phyloP scores from a whole-genome alignment of 805 yeast species.

The Ogataea minuta region DNA sequence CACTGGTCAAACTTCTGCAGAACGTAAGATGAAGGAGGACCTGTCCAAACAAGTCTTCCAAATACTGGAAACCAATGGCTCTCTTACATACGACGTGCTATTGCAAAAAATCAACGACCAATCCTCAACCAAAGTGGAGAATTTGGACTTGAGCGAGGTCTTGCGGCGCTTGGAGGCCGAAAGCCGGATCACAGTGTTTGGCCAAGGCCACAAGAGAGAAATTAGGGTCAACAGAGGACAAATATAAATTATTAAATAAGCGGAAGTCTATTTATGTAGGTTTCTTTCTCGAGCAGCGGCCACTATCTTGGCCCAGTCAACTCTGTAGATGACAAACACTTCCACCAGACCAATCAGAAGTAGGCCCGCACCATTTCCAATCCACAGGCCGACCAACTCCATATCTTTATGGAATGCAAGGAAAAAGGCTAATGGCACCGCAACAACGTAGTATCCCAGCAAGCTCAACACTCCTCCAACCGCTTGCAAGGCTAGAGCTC shows the following conservation, averaged over 20 bases:
- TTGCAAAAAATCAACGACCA: slow-evolving; percentile 64
- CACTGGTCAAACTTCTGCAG: slow-evolving; percentile 90
- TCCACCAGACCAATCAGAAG: slow-evolving; percentile 51
- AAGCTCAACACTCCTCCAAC: slow-evolving; percentile 71
- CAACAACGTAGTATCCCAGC: slow-evolving; percentile 67
- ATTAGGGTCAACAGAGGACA: slow-evolving; percentile 34
- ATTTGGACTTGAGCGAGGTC: slow-evolving; percentile 65
- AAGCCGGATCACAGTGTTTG: slow-evolving; percentile 63
- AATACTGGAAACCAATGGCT: slow-evolving; percentile 48
- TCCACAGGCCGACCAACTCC: slow-evolving; percentile 67
- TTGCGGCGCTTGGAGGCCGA: slow-evolving; percentile 68
- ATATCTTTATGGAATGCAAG: slow-evolving; percentile 51
- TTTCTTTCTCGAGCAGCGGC: slow-evolving; percentile 28
- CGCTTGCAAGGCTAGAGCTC: slow-evolving; percentile 76
- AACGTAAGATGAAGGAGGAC: slow-evolving; percentile 74
- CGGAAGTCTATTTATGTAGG: slow-evolving; percentile 3
- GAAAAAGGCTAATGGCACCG: slow-evolving; percentile 62
- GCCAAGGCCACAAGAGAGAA: slow-evolving; percentile 69
- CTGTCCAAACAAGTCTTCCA: slow-evolving; percentile 58
- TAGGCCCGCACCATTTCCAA: slow-evolving; percentile 68
- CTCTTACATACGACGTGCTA: slow-evolving; percentile 59
- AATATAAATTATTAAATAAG: slow-evolving; percentile 1
- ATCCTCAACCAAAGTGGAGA: slow-evolving; percentile 62
- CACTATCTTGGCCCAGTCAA: slow-evolving; percentile 53
- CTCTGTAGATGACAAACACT: slow-evolving; percentile 42